Base-by-base conservation (phyloP, 2,329 filamentous ascomycete genomes). In the Sphaerostilbella broomeana region DNA sequence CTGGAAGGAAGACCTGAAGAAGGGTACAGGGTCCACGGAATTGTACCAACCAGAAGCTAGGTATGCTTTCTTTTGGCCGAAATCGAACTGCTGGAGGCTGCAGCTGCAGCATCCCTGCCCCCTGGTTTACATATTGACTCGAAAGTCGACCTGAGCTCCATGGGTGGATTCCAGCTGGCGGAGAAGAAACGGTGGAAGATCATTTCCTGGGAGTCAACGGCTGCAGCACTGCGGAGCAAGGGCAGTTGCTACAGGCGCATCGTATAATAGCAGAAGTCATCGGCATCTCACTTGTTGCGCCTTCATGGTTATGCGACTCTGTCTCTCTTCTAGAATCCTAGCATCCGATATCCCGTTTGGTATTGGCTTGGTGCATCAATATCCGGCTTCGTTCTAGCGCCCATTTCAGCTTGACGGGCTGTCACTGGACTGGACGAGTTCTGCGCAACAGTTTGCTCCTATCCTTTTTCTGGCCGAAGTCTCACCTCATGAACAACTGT, bases 101-200 rank as follows among this genome's bases (percentile, higher is more conserved):
- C n/a, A 27, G 38, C 38, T 38, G 32, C 35, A 34, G 21, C 31
- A 43, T 12, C 41, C 41, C 36, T 43, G 41, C 27, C 32, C n/a
- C 41, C 35, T 32, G 31, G 32, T n/a, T n/a, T n/a, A n/a, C n/a
- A n/a, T n/a, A 28, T 26, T 35, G 21, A 30, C 35, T n/a, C n/a
- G 41, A 35, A 43, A 18, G 41, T 35, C 33, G 41, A 43, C 35
- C 41, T 36, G 30, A 43, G 35, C 35, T 43, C 35, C 41, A 36
- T 34, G 35, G 38, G 35, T 38, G 35, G 38, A n/a, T 39, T 33
- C 30, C 21, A 35, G 31, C 31, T 42, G 35, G 31, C 18, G n/a
- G 24, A 39, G 17, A 28, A 35, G 36, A 32, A 31, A 35, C 31
- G 21, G 17, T 38, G 30, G 35, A 39, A 32, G 21, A 43, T 43